A percentile compares a stretch with the other conserved stretches of the same genome.
These are phyloP conservation scores for Periconia macrospinosa DNA, from an alignment of 2,329 filamentous ascomycete species.

Conservation along the genomic window DNA sequence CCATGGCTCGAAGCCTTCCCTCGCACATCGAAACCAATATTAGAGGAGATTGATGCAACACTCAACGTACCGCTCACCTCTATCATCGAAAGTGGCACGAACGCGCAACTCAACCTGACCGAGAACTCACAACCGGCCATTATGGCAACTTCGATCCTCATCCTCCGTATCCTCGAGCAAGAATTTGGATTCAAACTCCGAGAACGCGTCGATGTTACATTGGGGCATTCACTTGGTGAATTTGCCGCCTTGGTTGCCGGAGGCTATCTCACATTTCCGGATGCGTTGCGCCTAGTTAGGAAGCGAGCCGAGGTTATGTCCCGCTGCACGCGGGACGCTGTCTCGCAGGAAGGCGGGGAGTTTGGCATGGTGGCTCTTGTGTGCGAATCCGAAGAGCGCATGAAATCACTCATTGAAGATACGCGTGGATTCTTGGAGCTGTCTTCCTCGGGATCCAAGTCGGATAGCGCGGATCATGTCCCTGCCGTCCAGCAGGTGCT, in stretches of 20 bases:
- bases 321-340: slow-evolving; percentile 68
- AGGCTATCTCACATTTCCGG: slow-evolving; percentile 75
- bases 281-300: slow-evolving; percentile 76
- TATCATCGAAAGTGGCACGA: slow-evolving; percentile 79
- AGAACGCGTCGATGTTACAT: slow-evolving; percentile 75
- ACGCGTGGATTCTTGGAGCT: slow-evolving; percentile 80
- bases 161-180: slow-evolving; percentile 81
- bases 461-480: slow-evolving; percentile 67
- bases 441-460: slow-evolving; percentile 64
- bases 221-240: slow-evolving; percentile 91
- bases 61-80: slow-evolving; percentile 74
- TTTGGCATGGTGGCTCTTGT: slow-evolving; percentile 95
- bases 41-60: slow-evolving; percentile 82
- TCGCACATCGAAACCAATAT: slow-evolving; percentile 69
- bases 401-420: slow-evolving; percentile 68
- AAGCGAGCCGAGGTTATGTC: slow-evolving; percentile 82
- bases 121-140: slow-evolving; percentile 92
- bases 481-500: slow-evolving; percentile 83
- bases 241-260: slow-evolving; percentile 88
- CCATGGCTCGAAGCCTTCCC: slow-evolving; percentile 90
- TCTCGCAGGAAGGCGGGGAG: slow-evolving; percentile 70
- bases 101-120: slow-evolving; percentile 74
- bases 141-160: slow-evolving; percentile 91
- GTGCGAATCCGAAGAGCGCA: slow-evolving; percentile 74
- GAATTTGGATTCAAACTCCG: slow-evolving; percentile 77